A percentile compares a stretch with the other conserved stretches of the same genome.
phyloP scores from a whole-genome alignment of 768 basidiomycete species.

The Atractiella rhizophila region DNA sequence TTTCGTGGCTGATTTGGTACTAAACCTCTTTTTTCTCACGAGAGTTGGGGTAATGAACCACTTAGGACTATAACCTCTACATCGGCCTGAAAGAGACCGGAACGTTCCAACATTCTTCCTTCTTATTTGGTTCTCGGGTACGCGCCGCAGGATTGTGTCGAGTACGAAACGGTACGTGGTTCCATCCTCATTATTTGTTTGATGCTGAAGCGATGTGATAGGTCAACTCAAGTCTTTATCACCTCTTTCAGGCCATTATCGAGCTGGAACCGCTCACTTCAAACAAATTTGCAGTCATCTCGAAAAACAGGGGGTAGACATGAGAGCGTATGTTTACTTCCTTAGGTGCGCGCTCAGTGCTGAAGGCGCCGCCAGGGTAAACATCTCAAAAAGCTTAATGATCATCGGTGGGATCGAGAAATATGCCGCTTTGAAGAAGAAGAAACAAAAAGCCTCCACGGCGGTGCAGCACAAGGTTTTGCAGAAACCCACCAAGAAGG shows the following conservation, averaged over 20 bases:
- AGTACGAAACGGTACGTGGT: conserved; percentile 11
- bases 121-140: conserved; percentile 14
- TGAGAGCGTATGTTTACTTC: conserved; percentile 4
- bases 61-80: conserved; percentile 17
- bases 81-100: conserved; percentile 24
- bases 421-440: conserved; percentile 8
- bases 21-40: not conserved
- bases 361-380: not conserved
- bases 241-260: conserved; percentile 15
- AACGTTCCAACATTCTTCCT: conserved; percentile 23
- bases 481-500: not conserved
- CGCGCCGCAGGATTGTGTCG: conserved; percentile 12
- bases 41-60: conserved; percentile 15
- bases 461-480: conserved; percentile 2
- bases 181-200: not conserved
- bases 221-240: conserved; percentile 13
- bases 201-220: not conserved
- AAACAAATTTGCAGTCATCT: conserved; percentile 11
- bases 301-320: conserved; percentile 11
- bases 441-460: conserved; percentile 5
- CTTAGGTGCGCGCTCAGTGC: not conserved
- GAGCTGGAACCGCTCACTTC: conserved; percentile 16
- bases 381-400: conserved; percentile 12
- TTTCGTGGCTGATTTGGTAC: no score
- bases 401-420: conserved; percentile 15